phyloP scores from a whole-genome alignment of 2,329 filamentous ascomycete species.

The Neonectria ditissima region DNA sequence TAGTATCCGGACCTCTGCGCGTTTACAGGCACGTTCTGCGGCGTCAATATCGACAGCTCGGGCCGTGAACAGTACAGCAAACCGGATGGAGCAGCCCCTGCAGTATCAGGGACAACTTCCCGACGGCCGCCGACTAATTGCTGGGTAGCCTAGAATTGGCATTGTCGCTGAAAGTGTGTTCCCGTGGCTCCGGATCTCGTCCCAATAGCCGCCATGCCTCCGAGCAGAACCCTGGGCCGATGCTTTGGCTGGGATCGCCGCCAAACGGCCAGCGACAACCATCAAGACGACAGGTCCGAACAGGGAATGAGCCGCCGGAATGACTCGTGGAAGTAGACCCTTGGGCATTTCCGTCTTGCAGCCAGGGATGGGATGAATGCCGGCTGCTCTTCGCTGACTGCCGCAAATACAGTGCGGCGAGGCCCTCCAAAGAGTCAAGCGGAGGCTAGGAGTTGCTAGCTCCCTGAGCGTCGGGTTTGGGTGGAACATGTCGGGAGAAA shows the following conservation, averaged over 20 bases:
- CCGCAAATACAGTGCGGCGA: conserved; percentile 18
- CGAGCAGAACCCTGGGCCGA: conserved; percentile 18
- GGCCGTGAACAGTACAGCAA: conserved; percentile 19
- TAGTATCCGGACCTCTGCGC: background rate
- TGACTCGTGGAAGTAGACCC: conserved; percentile 19
- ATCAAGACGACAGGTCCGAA: background rate
- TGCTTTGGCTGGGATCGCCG: conserved; percentile 8
- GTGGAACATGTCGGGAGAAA: conserved; percentile 42
- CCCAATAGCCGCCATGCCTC: conserved; percentile 26
- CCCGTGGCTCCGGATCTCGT: conserved; percentile 18
- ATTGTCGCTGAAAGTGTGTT: background rate
- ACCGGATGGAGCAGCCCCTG: conserved; percentile 14
- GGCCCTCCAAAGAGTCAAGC: background rate
- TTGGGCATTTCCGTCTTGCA: conserved; percentile 17
- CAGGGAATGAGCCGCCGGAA: conserved; percentile 8
- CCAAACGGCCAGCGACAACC: conserved; percentile 10
- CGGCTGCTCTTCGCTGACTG: conserved; percentile 7
- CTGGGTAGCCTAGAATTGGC: background rate
- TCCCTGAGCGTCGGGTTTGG: conserved; percentile 17
- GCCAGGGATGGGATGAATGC: conserved; percentile 11
- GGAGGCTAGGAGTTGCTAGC: conserved; percentile 5
- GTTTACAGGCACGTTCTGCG: background rate
- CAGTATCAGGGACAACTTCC: conserved; percentile 4
- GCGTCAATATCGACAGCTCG: conserved; percentile 3
- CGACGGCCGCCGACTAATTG: background rate